phyloP scores from a whole-genome alignment of 495 filamentous ascomycete genomes.

The Platismatia glauca region DNA sequence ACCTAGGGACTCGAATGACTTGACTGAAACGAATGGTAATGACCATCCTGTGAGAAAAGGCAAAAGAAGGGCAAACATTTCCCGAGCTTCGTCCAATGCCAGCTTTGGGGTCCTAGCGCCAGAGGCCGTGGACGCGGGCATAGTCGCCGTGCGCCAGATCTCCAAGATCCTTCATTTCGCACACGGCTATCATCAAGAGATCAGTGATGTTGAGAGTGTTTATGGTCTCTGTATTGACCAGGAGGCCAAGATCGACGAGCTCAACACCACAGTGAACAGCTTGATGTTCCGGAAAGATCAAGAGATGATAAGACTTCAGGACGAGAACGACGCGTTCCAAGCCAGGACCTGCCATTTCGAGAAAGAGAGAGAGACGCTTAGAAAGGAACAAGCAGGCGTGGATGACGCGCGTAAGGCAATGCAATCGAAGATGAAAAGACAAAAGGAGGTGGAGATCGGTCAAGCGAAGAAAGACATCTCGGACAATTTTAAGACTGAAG shows the following conservation, averaged over 20 bases:
- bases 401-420: constrained; percentile 2
- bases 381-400: neutral
- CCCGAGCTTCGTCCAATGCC: constrained; percentile 1
- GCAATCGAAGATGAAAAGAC: neutral
- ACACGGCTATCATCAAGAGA: constrained; percentile 4
- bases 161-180: constrained; percentile 2
- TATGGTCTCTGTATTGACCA: constrained; percentile 5
- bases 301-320: constrained; percentile 3
- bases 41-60: neutral
- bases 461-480: constrained; percentile 2
- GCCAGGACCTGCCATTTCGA: neutral
- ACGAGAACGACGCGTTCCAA: constrained; percentile 5
- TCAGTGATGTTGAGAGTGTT: constrained; percentile 4
- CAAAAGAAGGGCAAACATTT: neutral
- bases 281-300: constrained; percentile 4
- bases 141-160: neutral
- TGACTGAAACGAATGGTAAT: neutral
- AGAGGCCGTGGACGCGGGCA: neutral
- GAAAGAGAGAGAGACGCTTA: constrained; percentile 1
- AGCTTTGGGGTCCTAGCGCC: neutral
- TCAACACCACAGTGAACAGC: neutral
- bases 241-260: constrained; percentile 5
- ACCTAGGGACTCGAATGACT: neutral
- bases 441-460: constrained; percentile 4
- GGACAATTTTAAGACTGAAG: neutral